These are phyloP conservation scores for Camelina sativa DNA, from an alignment of 345 rosid genomes.

Conservation along the genomic window DNA sequence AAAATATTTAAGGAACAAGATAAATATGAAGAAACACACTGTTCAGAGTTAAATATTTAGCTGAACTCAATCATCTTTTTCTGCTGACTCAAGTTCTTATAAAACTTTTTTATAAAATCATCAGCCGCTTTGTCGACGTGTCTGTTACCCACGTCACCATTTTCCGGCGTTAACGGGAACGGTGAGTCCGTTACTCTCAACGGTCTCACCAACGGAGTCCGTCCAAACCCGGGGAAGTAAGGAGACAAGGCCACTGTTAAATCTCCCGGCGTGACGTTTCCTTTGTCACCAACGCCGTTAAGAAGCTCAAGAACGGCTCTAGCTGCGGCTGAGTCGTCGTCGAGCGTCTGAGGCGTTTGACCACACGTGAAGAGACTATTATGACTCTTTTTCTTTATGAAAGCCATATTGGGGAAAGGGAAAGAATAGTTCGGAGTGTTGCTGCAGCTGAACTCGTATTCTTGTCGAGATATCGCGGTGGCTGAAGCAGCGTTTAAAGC, in stretches of 20 bases:
- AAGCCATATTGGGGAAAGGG: slow-evolving; percentile 46
- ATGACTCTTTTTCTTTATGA: slow-evolving; percentile 49
- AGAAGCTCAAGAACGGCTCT: slow-evolving; percentile 66
- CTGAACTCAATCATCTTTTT: slow-evolving; percentile 44
- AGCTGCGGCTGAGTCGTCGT: slow-evolving; percentile 60
- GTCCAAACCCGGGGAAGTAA: slow-evolving; percentile 74
- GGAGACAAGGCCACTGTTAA: slow-evolving; percentile 79
- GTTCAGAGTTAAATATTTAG: slow-evolving; percentile 23
- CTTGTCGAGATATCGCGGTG: slow-evolving; percentile 47
- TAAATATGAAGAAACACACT: slow-evolving; percentile 33
- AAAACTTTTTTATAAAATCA: slow-evolving; percentile 85
- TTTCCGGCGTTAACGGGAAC: slow-evolving; percentile 64
- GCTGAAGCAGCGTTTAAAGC: slow-evolving; percentile 27
- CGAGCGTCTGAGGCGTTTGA: slow-evolving; percentile 62
- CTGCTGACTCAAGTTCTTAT: slow-evolving; percentile 68
- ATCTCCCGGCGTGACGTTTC: slow-evolving; percentile 43
- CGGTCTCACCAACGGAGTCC: slow-evolving; percentile 77
- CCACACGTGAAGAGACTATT: slow-evolving; percentile 61
- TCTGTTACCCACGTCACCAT: slow-evolving; percentile 55
- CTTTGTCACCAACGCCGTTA: slow-evolving; percentile 43
- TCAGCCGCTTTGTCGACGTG: slow-evolving; percentile 75
- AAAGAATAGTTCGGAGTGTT: slow-evolving; percentile 76
- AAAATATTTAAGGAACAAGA: slow-evolving; percentile 14
- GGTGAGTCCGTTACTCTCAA: slow-evolving; percentile 96
- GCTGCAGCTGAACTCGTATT: slow-evolving; percentile 96